A percentile compares a stretch with the other conserved stretches of the same genome.
Evolutionary conservation across 129 eudicot genomes (phyloP).

Genomic region (Deinandra increscens): DNA sequence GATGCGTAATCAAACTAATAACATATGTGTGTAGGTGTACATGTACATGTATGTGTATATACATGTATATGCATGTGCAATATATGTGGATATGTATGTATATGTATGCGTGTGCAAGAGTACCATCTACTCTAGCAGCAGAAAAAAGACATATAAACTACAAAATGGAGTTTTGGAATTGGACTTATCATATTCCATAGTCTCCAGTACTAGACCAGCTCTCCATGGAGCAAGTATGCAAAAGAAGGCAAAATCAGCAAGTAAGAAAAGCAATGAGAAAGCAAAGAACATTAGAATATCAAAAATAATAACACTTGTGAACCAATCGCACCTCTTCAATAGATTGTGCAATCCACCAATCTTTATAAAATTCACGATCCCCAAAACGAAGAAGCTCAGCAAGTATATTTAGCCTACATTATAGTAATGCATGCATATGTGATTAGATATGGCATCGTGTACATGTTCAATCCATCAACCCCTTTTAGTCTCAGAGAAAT

Average conservation of each 20-base stretch:
- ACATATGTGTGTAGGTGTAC: neutral
- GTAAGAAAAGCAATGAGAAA: neutral
- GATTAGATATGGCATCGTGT: too few relatives aligned
- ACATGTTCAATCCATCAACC: too few relatives aligned
- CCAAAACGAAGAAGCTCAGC: slow-evolving; percentile 98
- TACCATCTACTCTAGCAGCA: neutral
- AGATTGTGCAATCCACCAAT: slow-evolving; percentile 99
- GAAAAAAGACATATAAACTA: slow-evolving; percentile 8
- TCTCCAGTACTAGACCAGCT: slow-evolving; percentile 13
- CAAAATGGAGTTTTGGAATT: neutral
- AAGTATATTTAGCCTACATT: slow-evolving; percentile 78
- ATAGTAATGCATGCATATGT: slow-evolving; percentile 22
- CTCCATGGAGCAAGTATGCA: neutral
- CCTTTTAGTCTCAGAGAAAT: too few relatives aligned
- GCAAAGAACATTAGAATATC: neutral
- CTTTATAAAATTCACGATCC: slow-evolving; percentile 98
- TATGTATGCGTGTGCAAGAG: neutral
- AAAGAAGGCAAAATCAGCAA: slow-evolving; percentile 7
- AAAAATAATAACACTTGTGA: neutral
- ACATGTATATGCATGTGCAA: neutral
- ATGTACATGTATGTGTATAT: too few relatives aligned
- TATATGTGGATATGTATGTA: neutral
- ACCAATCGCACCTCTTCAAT: slow-evolving; percentile 73
- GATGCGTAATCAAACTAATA: neutral
- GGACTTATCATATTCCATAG: slow-evolving; percentile 13